These are phyloP conservation scores for Cercospora sp. DNA, from an alignment of 2,329 filamentous ascomycete genomes.

Conservation along the genomic window DNA sequence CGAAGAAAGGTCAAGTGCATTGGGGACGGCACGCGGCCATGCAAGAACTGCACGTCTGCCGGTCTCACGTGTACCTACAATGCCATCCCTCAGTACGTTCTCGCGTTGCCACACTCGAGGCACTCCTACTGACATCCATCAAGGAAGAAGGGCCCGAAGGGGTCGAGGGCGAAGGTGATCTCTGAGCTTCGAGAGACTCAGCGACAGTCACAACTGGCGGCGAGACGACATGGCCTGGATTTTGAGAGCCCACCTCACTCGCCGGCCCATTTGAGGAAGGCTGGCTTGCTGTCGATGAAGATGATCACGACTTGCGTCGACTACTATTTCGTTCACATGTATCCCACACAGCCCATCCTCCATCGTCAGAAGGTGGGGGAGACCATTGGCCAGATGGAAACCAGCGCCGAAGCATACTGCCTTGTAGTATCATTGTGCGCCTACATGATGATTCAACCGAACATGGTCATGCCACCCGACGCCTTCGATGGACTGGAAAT, in stretches of 20 bases:
- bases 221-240: constrained; percentile 42
- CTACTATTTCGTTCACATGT: constrained; percentile 62
- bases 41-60: constrained; percentile 61
- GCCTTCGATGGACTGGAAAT: constrained; percentile 53
- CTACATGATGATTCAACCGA: constrained; percentile 53
- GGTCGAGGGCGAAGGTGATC: constrained; percentile 62
- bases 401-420: constrained; percentile 58
- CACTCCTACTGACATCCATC: neutral
- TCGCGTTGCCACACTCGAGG: no score
- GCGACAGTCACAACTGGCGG: constrained; percentile 47
- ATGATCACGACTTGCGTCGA: constrained; percentile 58
- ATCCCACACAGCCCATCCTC: constrained; percentile 64
- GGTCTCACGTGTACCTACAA: constrained; percentile 64
- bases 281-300: constrained; percentile 52
- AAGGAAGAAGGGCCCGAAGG: constrained; percentile 61
- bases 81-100: constrained; percentile 55
- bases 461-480: constrained; percentile 45
- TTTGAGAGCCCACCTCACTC: constrained; percentile 45
- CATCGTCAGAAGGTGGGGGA: constrained; percentile 55
- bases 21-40: constrained; percentile 53
- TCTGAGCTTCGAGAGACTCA: constrained; percentile 60
- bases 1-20: constrained; percentile 55
- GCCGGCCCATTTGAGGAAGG: constrained; percentile 48
- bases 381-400: constrained; percentile 53
- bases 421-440: constrained; percentile 55